Evolutionary conservation across 1,284 basidiomycete genomes (phyloP).

Genomic region (Fomitopsis palustris): DNA sequence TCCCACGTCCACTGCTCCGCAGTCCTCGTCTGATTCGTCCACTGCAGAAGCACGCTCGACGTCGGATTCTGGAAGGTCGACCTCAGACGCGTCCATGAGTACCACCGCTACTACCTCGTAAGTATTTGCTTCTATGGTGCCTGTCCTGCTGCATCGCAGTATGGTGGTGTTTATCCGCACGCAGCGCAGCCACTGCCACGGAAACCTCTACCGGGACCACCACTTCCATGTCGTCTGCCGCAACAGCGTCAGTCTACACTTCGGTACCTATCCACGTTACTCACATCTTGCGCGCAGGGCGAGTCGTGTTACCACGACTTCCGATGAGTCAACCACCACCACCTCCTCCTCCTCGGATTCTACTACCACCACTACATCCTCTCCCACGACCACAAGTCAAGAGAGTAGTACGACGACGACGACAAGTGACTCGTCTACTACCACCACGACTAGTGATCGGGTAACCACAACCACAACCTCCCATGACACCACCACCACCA

Average conservation of each 20-base stretch:
- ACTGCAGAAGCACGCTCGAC: neutral
- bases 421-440: neutral
- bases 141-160: neutral
- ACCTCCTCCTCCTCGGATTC: neutral
- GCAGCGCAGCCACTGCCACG: neutral
- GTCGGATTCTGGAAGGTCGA: neutral
- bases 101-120: neutral
- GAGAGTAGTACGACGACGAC: neutral
- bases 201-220: neutral
- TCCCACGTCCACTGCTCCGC: constrained; percentile 6
- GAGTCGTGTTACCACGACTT: neutral
- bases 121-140: neutral
- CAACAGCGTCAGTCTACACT: constrained; percentile 2
- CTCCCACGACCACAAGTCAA: neutral
- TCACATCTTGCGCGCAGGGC: neutral
- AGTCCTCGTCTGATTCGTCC: neutral
- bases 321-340: neutral
- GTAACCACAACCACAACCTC: constrained; percentile 1
- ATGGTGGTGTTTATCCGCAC: neutral
- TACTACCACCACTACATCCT: neutral
- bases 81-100: neutral
- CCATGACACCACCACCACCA: constrained; percentile 1
- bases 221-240: neutral
- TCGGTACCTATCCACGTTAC: neutral
- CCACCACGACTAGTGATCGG: neutral